Evolutionary conservation across 108 stramenopile genomes (phyloP).

Genomic region (Schizochytrium sp.): DNA sequence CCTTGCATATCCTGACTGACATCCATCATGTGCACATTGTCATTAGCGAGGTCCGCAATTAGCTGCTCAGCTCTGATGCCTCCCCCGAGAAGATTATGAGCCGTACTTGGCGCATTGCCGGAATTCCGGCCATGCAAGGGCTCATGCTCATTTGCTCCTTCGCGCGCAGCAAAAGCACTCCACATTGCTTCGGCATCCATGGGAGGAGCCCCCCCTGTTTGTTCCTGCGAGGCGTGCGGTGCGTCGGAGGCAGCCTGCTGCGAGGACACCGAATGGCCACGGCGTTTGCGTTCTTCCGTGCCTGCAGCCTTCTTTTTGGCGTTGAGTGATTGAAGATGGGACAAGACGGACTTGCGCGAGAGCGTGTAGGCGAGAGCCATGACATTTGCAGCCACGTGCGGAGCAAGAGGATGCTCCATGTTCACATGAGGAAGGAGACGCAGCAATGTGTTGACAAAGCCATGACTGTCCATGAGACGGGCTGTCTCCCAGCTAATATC

Average conservation of each 20-base stretch:
- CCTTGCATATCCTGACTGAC: not conserved
- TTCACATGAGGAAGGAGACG: not conserved
- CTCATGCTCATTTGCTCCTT: not conserved
- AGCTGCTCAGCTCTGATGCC: no score
- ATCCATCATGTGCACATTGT: no score
- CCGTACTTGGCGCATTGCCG: no score
- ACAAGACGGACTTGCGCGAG: not conserved
- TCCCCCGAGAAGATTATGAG: no score
- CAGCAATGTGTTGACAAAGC: not conserved
- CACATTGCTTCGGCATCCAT: not conserved
- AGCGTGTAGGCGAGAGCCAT: not conserved
- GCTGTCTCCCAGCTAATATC: not conserved
- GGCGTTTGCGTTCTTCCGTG: no score
- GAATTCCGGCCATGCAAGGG: not conserved
- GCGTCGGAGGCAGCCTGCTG: no score
- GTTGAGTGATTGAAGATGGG: not conserved
- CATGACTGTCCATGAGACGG: not conserved
- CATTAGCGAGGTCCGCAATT: no score
- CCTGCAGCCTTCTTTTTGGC: not conserved
- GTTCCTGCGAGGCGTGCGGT: no score
- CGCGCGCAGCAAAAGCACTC: not conserved
- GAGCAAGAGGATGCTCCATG: not conserved
- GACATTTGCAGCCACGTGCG: not conserved
- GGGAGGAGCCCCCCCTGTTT: not conserved
- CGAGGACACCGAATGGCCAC: no score